A percentile compares a stretch with the other conserved stretches of the same genome.
Conservation (phyloP, 1,284 basidiomycete genomes). For the Exobasidium rhododendri region DNA sequence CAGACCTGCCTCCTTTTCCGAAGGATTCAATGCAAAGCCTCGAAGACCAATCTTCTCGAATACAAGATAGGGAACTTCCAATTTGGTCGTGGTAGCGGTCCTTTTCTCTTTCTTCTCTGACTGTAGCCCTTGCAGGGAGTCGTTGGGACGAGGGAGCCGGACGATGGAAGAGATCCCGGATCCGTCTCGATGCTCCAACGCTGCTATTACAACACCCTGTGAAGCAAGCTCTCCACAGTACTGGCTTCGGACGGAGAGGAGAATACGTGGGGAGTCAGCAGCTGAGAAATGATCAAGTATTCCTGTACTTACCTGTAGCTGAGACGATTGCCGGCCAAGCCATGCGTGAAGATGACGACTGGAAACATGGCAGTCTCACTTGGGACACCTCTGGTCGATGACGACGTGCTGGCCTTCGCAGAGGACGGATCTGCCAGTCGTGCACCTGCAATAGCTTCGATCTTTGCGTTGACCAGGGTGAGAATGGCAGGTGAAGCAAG, state of each 20-base stretch:
- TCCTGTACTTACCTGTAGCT: conserved; percentile 26
- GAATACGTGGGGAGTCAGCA: background rate
- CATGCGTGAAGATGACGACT: conserved; percentile 43
- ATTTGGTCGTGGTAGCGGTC: conserved; percentile 12
- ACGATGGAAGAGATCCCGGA: conserved; percentile 57
- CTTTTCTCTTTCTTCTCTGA: conserved; percentile 29
- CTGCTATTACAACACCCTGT: conserved; percentile 55
- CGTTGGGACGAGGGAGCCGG: conserved; percentile 46
- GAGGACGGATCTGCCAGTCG: conserved; percentile 33
- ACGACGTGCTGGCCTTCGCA: conserved; percentile 11
- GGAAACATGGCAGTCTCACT: conserved; percentile 29
- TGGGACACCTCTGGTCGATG: conserved; percentile 15
- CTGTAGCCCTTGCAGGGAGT: too few relatives aligned
- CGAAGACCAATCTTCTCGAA: conserved; percentile 54
- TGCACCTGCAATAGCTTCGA: conserved; percentile 28
- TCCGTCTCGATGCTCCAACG: conserved; percentile 61
- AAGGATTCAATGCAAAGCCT: conserved; percentile 43
- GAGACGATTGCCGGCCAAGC: conserved; percentile 43
- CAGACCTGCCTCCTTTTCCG: conserved; percentile 55
- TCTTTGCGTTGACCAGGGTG: conserved; percentile 22
- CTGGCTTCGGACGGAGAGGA: conserved; percentile 16
- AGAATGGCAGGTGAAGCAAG: conserved; percentile 33
- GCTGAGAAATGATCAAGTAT: background rate
- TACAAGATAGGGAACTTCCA: conserved; percentile 38
- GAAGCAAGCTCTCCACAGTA: conserved; percentile 44